Base-by-base conservation (phyloP, 257 asterid species). In the Nicotiana otophora region DNA sequence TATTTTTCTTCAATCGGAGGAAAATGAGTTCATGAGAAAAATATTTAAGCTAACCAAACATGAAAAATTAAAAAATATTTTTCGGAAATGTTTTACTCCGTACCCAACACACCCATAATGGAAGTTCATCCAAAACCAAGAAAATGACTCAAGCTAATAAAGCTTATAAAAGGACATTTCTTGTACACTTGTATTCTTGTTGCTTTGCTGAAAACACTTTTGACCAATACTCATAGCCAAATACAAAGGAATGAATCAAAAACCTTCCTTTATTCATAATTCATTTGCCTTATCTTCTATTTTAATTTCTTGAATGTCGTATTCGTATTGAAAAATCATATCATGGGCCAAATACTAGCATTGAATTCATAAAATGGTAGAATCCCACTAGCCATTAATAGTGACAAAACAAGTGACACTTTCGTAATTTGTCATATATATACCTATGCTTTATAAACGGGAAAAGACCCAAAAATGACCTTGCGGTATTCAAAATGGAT, bases 271-370 rank as follows among this genome's bases (percentile, higher is more conserved):
- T 57, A 57, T 17, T 57, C 10, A 34, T 67, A 19, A 67, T 8
- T 67, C 53, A 17, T 67, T 26, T 16, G 34, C 58, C 81, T 82
- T 63, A 62, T 53, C 66, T 62, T 20, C 4, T 65, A 20, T 39
- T 69, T 69, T 7, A 39, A 74, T 33, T 33, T 63, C 75, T 60
- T 76, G 67, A 83, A 75, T 19, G 77, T 42, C 48, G 48, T 30
- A 62, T 9, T 20, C 26, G 33, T 62, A 64, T 42, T 70, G 86
- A 70, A 54, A 62, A 42, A 77, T 81, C 85, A 83, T 66, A 81
- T 81, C 82, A 83, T 39, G 63, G 57, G 46, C 61, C 67, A 46
- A 42, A 76, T 26, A 36, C 31, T 75, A 16, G 34, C 81, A 76
- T 72, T 76, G 34, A 67, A 83, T 78, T 42, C 81, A 83, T 74